phyloP scores from a whole-genome alignment of 106 monocot genomes.

The Allium fistulosum region DNA sequence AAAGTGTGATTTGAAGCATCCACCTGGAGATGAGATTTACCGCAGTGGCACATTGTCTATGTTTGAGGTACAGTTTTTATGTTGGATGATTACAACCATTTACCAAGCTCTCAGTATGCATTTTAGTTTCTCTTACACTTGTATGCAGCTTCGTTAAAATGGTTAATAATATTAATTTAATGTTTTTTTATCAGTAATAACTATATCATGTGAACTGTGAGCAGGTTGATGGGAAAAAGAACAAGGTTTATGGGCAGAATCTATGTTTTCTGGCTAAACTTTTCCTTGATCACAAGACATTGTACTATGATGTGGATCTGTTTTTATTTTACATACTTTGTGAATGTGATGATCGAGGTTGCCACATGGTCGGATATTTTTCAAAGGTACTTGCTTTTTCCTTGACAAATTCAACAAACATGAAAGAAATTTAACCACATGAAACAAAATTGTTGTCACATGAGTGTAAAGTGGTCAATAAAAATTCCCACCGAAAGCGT shows the following conservation, averaged over 20 bases:
- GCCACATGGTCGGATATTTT: conserved; percentile 94
- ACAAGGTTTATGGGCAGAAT: conserved; percentile 92
- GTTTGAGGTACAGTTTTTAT: conserved; percentile 60
- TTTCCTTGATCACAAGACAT: conserved; percentile 94
- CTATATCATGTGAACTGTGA: not conserved
- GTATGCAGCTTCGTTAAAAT: too few species aligned
- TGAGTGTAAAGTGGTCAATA: too few species aligned
- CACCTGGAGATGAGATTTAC: conserved; percentile 88
- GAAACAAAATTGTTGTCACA: too few species aligned
- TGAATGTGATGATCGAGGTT: conserved; percentile 90
- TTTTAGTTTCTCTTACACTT: too few species aligned
- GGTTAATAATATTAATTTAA: too few species aligned
- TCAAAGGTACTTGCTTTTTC: conserved; percentile 53
- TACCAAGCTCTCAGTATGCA: too few species aligned
- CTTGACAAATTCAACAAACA: too few species aligned
- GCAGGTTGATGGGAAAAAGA: conserved; percentile 97
- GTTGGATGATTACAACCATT: not conserved
- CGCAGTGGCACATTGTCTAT: conserved; percentile 79
- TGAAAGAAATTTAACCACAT: too few species aligned
- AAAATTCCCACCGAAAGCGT: too few species aligned
- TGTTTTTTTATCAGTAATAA: too few species aligned
- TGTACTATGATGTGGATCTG: conserved; percentile 86
- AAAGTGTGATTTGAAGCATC: conserved; percentile 89
- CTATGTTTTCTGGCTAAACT: conserved; percentile 91
- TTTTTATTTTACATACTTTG: conserved; percentile 89